Evolutionary conservation across 139 green algal genomes (phyloP).

Genomic region (Chlorella sp.): DNA sequence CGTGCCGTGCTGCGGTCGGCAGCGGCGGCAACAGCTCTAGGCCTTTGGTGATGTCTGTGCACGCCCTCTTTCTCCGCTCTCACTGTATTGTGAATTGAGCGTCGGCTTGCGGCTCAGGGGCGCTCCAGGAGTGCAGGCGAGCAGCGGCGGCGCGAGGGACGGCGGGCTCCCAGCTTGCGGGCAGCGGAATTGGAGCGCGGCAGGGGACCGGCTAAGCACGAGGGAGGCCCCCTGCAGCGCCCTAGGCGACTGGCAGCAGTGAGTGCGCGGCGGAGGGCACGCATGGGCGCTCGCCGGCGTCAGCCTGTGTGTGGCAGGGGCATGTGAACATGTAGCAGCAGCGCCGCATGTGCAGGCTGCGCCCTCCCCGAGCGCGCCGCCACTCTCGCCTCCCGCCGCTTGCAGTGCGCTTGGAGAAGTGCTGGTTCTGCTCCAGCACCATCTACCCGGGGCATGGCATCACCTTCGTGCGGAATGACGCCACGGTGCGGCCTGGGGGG

Average conservation of each 20-base stretch:
- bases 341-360: too few species aligned
- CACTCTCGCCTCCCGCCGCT: not conserved
- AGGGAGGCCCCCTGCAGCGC: constrained; percentile 14
- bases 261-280: constrained; percentile 1
- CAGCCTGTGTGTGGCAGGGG: not conserved
- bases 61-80: not conserved
- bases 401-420: constrained; percentile 96
- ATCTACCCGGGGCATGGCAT: constrained; percentile 98
- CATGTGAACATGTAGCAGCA: too few species aligned
- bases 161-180: not conserved
- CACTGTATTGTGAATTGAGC: too few species aligned
- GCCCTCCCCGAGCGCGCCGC: not conserved
- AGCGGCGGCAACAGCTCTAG: not conserved
- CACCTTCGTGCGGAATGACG: constrained; percentile 97
- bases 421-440: constrained; percentile 99
- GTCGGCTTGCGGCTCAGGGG: not conserved
- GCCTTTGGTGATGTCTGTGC: too few species aligned
- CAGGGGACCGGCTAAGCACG: not conserved
- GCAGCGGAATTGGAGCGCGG: not conserved
- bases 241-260: not conserved
- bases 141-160: not conserved
- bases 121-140: not conserved
- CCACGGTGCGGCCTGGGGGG: constrained; percentile 72
- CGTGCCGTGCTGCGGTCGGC: not conserved
- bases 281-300: not conserved